These are phyloP conservation scores for Pseudisothecium myosuroides DNA, from an alignment of 225 moss, liverwort and hornwort species.

Conservation along the genomic window DNA sequence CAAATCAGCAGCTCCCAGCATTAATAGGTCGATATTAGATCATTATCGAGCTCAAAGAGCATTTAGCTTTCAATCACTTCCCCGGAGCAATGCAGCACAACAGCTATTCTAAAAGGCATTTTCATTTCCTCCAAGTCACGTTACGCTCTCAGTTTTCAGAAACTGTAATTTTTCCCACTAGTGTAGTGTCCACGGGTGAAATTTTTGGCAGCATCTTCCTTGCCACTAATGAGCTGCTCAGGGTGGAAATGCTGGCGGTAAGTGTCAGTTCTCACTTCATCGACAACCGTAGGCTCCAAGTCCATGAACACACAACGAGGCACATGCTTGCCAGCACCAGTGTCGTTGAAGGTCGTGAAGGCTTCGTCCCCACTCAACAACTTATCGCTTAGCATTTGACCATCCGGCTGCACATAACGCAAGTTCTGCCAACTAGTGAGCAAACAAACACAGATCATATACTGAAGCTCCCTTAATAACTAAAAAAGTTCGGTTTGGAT, in stretches of 20 bases:
- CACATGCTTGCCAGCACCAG: background rate
- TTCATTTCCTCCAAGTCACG: background rate
- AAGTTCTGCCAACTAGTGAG: background rate
- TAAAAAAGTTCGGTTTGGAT: background rate
- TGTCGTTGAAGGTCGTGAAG: background rate
- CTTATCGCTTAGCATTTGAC: background rate
- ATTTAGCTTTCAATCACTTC: background rate
- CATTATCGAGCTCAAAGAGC: background rate
- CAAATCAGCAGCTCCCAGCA: background rate
- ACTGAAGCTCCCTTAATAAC: background rate
- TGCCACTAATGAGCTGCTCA: background rate
- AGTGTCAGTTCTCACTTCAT: background rate
- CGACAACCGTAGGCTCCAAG: background rate
- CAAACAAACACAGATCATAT: background rate
- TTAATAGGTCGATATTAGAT: background rate
- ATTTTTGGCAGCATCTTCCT: background rate
- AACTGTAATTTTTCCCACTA: background rate
- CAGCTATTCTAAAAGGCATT: background rate
- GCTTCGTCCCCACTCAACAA: background rate
- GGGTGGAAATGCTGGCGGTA: background rate
- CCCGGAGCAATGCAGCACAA: background rate
- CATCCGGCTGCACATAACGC: background rate
- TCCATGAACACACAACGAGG: background rate
- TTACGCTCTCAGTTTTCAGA: background rate
- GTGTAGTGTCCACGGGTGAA: background rate